phyloP scores from a whole-genome alignment of 2,329 filamentous ascomycete genomes.

The Aureobasidium uvarum region DNA sequence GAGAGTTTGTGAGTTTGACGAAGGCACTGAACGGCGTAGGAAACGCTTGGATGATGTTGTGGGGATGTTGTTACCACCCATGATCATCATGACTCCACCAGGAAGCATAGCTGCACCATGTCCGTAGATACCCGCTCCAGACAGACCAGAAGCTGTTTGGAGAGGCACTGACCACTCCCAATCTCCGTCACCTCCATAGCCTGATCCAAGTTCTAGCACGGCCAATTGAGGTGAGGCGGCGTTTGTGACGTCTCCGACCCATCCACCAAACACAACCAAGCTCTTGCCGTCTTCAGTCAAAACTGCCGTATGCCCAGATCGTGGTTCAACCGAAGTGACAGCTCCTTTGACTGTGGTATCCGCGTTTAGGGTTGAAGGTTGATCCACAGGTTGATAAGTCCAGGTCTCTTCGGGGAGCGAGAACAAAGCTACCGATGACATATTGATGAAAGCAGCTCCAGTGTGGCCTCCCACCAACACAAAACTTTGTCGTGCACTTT shows the following conservation, averaged over 20 bases:
- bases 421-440: slow-evolving; percentile 86
- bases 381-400: slow-evolving; percentile 71
- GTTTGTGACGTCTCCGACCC: slow-evolving; percentile 77
- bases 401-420: slow-evolving; percentile 82
- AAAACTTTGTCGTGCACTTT: slow-evolving; percentile 73
- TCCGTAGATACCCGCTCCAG: slow-evolving; percentile 56
- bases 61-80: slow-evolving; percentile 57
- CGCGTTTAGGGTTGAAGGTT: slow-evolving; percentile 39
- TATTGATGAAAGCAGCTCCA: slow-evolving; percentile 80
- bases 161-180: slow-evolving; percentile 70
- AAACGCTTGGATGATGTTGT: slow-evolving; percentile 37
- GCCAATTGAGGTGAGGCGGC: slow-evolving; percentile 80
- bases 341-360: not conserved
- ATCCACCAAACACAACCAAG: slow-evolving; percentile 82
- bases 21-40: slow-evolving; percentile 40
- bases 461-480: slow-evolving; percentile 86
- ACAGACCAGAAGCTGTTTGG: slow-evolving; percentile 43
- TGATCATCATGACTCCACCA: slow-evolving; percentile 61
- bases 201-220: slow-evolving; percentile 70
- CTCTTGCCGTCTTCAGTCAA: slow-evolving; percentile 73
- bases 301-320: slow-evolving; percentile 86
- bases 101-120: slow-evolving; percentile 62
- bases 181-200: slow-evolving; percentile 60
- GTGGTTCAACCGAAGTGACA: slow-evolving; percentile 60
- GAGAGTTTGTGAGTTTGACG: slow-evolving; percentile 49